Evolutionary conservation across 148 eudicot genomes (phyloP), one percentile per base, ranked within the genome.

Genomic region (Beta vulgaris): DNA sequence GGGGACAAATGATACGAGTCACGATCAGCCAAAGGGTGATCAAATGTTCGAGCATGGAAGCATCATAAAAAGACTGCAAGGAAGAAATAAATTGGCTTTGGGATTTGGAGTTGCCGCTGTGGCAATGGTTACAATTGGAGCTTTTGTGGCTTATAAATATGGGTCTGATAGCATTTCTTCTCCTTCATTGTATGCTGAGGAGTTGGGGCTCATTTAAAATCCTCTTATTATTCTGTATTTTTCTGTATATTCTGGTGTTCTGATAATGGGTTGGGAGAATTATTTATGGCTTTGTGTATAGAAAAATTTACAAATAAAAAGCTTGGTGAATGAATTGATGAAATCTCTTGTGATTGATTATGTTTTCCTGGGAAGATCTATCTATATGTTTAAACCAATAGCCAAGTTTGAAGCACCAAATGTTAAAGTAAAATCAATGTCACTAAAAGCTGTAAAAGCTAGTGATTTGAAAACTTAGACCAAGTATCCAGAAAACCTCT

Each of bases 51-150:
- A 72, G 37, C 26, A 63, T 19, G 64, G 74, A 26, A 34, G 69
- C 42, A 43, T 26, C 7, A 37, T 49, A 5, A 26, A 77, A 11
- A 69, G 81, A 74, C 15, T 79, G 62, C 82, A 46, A 78, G 76
- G 74, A 8, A 55, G 68, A 4, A 71, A 48, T 43, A 78, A 68
- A 58, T 21, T 59, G 21, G 78, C 69, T 13, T 26, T 79, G 32
- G 68, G 70, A 16, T 73, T 82, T 42, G 85, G 84, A 14, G 48
- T 75, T 72, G 85, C 77, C 25, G 75, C 68, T 26, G 67, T 60
- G 35, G 73, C 79, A 8, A 70, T 75, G 63, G 78, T 76, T n/a
- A 83, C 80, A 2, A 39, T 89, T 7, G 86, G 84, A 64, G 88
- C 82, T 66, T 81, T 70, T 72, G 76, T 81, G 21, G 80, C 80